phyloP scores from a whole-genome alignment of 805 yeast genomes.

The Spencermartinsiella europaea region DNA sequence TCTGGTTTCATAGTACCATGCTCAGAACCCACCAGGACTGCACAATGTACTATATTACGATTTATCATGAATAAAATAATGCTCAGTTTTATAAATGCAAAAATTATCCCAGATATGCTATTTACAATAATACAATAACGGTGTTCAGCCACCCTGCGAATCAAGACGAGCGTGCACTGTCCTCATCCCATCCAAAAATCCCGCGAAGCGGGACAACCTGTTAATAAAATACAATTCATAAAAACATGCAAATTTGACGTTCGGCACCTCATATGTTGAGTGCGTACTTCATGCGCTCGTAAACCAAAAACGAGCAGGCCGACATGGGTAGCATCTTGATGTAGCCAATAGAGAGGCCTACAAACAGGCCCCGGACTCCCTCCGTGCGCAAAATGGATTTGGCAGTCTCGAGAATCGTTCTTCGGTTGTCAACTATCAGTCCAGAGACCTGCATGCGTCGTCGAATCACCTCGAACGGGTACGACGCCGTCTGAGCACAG shows the following conservation, averaged over 20 bases:
- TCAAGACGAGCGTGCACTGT: too few species aligned
- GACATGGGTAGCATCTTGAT: conserved; percentile 95
- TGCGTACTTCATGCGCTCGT: conserved; percentile 73
- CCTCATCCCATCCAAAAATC: too few species aligned
- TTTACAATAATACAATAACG: too few species aligned
- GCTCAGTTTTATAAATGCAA: too few species aligned
- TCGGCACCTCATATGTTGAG: conserved; percentile 49
- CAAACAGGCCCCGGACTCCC: conserved; percentile 85
- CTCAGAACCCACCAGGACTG: too few species aligned
- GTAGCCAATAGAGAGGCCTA: conserved; percentile 93
- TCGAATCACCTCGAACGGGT: conserved; percentile 92
- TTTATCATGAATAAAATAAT: too few species aligned
- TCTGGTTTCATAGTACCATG: too few species aligned
- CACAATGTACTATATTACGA: too few species aligned
- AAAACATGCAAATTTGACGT: not conserved
- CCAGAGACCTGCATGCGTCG: conserved; percentile 96
- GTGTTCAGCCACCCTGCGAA: too few species aligned
- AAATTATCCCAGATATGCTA: too few species aligned
- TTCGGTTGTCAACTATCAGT: conserved; percentile 47
- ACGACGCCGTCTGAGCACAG: conserved; percentile 92
- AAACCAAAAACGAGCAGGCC: conserved; percentile 91
- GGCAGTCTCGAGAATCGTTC: conserved; percentile 32
- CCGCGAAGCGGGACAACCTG: too few species aligned
- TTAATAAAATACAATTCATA: not conserved
- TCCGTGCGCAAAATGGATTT: conserved; percentile 57